Evolutionary conservation across 2,329 filamentous ascomycete species (phyloP).

Genomic region (Chrysoporthe deuterocubensis): DNA sequence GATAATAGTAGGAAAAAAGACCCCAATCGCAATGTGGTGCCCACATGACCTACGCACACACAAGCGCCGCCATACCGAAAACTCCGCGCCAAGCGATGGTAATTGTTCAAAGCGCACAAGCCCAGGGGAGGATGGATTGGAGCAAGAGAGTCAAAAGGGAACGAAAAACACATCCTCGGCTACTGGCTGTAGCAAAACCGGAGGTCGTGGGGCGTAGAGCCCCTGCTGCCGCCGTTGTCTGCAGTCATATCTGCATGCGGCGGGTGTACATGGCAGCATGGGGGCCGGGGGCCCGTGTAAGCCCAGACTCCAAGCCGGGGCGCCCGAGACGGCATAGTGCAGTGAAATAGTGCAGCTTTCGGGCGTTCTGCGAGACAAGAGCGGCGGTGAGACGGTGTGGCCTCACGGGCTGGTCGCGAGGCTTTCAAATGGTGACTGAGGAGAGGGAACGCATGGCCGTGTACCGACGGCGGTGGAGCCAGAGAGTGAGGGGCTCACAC

Average conservation of each 20-base stretch:
- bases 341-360: background rate
- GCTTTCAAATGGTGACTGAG: background rate
- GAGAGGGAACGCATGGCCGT: background rate
- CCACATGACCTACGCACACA: background rate
- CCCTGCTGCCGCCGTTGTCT: conserved; percentile 2
- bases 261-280: conserved; percentile 1
- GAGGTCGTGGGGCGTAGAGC: conserved; percentile 1
- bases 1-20: background rate
- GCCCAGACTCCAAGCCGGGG: conserved; percentile 3
- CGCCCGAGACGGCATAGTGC: background rate
- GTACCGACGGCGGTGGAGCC: background rate
- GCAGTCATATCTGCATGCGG: conserved; percentile 16
- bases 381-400: background rate
- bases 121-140: background rate
- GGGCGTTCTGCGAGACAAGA: background rate
- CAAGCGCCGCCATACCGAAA: background rate
- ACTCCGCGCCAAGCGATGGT: conserved; percentile 27
- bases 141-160: background rate
- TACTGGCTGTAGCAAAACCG: conserved; percentile 1
- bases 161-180: background rate
- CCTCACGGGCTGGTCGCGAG: background rate
- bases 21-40: background rate
- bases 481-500: background rate
- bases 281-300: conserved; percentile 9
- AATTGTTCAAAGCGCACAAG: conserved; percentile 21